phyloP scores from a whole-genome alignment of 176 grass and related monocot species.

The Rhynchospora tenuis region DNA sequence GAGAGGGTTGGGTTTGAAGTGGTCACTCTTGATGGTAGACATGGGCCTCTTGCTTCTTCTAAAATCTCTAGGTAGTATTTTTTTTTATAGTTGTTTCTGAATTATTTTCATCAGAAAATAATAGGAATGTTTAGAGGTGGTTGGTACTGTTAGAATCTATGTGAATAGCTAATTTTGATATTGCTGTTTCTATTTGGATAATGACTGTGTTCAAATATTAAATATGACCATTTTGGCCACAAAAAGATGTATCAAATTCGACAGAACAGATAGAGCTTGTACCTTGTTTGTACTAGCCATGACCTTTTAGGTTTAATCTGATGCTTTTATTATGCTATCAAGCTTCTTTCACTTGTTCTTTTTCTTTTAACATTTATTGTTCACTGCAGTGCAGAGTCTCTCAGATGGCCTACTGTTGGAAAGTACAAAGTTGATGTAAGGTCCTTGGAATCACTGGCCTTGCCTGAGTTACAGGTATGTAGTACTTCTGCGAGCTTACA shows the following conservation, averaged over 20 bases:
- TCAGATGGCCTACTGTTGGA: conserved; percentile 78
- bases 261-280: neutral
- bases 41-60: conserved; percentile 56
- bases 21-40: conserved; percentile 59
- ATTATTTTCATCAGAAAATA: neutral
- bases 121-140: neutral
- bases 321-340: neutral
- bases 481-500: neutral
- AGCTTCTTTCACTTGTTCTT: conserved; percentile 1
- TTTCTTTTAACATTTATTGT: neutral
- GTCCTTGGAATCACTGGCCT: conserved; percentile 76
- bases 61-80: conserved; percentile 48
- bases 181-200: neutral
- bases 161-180: neutral
- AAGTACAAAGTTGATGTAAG: conserved; percentile 86
- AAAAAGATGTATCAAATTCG: neutral
- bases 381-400: conserved; percentile 56
- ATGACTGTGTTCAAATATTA: neutral
- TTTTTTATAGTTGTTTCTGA: neutral
- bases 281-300: neutral
- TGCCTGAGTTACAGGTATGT: conserved; percentile 75
- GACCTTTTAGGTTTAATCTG: neutral
- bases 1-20: conserved; percentile 85
- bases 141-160: neutral
- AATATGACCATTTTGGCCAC: neutral